phyloP scores from a whole-genome alignment of 768 basidiomycete genomes.

The Pleurotus djamor region DNA sequence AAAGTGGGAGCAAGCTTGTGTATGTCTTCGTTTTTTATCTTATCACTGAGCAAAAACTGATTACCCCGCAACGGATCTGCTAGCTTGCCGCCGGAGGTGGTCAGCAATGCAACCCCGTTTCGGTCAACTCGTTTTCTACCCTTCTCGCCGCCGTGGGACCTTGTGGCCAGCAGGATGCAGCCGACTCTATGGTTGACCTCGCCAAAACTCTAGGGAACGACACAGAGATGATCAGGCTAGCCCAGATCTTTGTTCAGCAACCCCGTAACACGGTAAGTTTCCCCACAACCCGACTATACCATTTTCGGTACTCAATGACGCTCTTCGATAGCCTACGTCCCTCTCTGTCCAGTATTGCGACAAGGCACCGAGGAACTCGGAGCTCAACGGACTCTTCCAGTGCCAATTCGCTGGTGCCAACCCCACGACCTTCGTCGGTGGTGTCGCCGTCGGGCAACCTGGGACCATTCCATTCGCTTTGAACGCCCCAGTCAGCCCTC shows the following conservation, averaged over 20 bases:
- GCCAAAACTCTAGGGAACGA: constrained; percentile 35
- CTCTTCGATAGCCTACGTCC: constrained; percentile 32
- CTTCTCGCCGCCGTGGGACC: constrained; percentile 56
- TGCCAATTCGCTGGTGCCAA: constrained; percentile 54
- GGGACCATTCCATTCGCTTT: constrained; percentile 57
- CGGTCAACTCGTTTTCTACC: constrained; percentile 52
- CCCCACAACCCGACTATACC: neutral
- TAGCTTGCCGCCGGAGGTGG: constrained; percentile 56
- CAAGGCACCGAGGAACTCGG: constrained; percentile 44
- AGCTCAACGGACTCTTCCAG: constrained; percentile 56
- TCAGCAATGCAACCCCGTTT: constrained; percentile 53
- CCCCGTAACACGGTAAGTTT: constrained; percentile 49
- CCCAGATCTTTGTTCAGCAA: constrained; percentile 57
- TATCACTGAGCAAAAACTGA: neutral
- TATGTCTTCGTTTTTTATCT: constrained; percentile 19
- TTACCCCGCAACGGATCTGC: neutral
- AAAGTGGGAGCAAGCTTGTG: constrained; percentile 47
- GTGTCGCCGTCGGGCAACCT: constrained; percentile 32
- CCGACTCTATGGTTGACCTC: constrained; percentile 49
- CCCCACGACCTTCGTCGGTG: constrained; percentile 41
- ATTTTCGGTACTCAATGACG: neutral
- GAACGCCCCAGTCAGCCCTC: constrained; percentile 33
- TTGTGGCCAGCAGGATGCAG: constrained; percentile 57
- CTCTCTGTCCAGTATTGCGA: constrained; percentile 51
- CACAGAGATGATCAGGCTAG: constrained; percentile 43